A percentile compares a stretch with the other conserved stretches of the same genome.
Conservation (phyloP, 2,329 filamentous ascomycete species). For the Clonostachys rhizophaga region DNA sequence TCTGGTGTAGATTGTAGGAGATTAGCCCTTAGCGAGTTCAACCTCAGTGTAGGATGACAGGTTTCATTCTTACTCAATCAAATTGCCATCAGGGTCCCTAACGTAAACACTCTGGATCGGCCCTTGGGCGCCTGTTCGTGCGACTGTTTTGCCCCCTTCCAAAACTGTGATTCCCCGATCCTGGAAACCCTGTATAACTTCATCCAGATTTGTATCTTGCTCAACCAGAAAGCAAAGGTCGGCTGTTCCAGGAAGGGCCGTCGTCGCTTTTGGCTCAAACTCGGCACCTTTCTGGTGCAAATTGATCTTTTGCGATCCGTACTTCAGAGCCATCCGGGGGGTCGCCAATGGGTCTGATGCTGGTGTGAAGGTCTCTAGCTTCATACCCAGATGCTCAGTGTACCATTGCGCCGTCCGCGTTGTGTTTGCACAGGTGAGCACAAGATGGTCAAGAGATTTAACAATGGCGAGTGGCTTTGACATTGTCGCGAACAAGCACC, state of each 20-base stretch:
- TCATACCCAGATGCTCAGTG: slow-evolving; percentile 51
- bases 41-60: too few species aligned
- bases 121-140: slow-evolving; percentile 50
- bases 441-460: slow-evolving; percentile 53
- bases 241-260: slow-evolving; percentile 48
- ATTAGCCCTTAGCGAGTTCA: too few species aligned
- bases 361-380: slow-evolving; percentile 42
- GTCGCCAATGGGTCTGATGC: slow-evolving; percentile 19
- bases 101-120: slow-evolving; percentile 54
- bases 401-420: slow-evolving; percentile 48
- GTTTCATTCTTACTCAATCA: slow-evolving; percentile 47
- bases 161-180: slow-evolving; percentile 39
- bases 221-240: slow-evolving; percentile 57
- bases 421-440: slow-evolving; percentile 51
- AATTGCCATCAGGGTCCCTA: slow-evolving; percentile 56
- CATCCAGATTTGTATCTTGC: slow-evolving; percentile 34
- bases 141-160: slow-evolving; percentile 45
- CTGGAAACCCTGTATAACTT: slow-evolving; percentile 33
- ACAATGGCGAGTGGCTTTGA: slow-evolving; percentile 12
- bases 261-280: slow-evolving; percentile 53
- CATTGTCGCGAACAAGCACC: too few species aligned
- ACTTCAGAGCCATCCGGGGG: slow-evolving; percentile 45
- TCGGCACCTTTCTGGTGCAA: slow-evolving; percentile 53
- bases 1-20: too few species aligned
- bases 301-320: slow-evolving; percentile 58